Base-by-base conservation (phyloP, 805 yeast species). In the Yarrowia sp. region DNA sequence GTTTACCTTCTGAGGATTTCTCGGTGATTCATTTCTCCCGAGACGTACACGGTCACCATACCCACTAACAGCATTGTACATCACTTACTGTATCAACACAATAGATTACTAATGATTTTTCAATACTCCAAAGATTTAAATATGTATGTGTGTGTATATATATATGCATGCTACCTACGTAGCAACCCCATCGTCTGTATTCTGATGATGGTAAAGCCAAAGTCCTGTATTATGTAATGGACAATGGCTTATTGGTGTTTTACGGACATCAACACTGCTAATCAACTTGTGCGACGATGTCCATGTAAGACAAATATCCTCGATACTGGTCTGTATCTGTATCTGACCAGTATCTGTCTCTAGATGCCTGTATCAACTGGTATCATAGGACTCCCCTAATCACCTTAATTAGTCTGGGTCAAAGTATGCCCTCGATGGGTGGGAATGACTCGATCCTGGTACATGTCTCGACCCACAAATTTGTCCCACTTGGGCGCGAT, bases 401-500 rank as follows among this genome's bases (percentile, higher is more conserved):
- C 19, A 5, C 33, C 8, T 11, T 22, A 49, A 16, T 33, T 35
- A 1, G 56, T 49, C 26, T 21, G 21, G 16, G 58, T 51, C n/a
- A 33, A 28, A 9, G 41, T 35, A n/a, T 51, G 30, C 9, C 22
- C 30, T 2, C 17, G 24, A 1, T n/a, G 10, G 6, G 59, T 52
- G 22, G 59, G 59, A 22, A 52, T 40, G 4, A 52, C 12, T 16
- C 59, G 33, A 16, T 11, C 32, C 43, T 52, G 59, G 43, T 36
- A 54, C 28, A 46, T 58, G 24, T 75, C 73, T 21, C 80, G 81
- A n/a, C 96, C 96, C 65, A 90, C 80, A 72, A 90, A 89, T 38
- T 73, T 73, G 71, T 88, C 86, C 97, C 97, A 93, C 73, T 83
- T 80, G 41, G 79, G 77, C 66, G 81, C 82, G 38, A 83, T 51